Conservation (phyloP, 805 yeast species). For the Blastobotrys parvus region DNA sequence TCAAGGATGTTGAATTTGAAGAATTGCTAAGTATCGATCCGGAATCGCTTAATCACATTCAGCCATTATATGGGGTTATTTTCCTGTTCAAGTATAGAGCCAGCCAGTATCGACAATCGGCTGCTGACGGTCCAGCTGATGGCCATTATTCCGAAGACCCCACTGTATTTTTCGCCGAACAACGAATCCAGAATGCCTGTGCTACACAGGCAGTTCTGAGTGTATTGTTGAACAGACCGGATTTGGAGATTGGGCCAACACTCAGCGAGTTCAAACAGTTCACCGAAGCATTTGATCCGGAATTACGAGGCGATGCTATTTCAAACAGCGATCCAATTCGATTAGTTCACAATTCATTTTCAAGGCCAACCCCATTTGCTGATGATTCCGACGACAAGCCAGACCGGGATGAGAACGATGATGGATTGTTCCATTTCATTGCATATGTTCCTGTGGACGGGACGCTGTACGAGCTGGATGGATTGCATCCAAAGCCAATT, state of each 20-base stretch:
- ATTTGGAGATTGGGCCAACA: conserved; percentile 41
- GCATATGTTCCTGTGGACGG: conserved; percentile 43
- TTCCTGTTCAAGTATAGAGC: conserved; percentile 53
- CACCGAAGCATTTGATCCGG: conserved; percentile 45
- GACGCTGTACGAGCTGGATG: conserved; percentile 52
- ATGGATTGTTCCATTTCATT: conserved; percentile 52
- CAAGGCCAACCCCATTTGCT: conserved; percentile 44
- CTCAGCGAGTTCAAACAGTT: conserved; percentile 42
- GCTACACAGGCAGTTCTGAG: conserved; percentile 67
- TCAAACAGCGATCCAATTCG: conserved; percentile 51
- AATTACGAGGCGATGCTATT: conserved; percentile 51
- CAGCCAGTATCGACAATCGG: conserved; percentile 20
- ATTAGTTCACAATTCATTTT: conserved; percentile 51
- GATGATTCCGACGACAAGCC: conserved; percentile 31
- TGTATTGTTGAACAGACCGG: conserved; percentile 39
- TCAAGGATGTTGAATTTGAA: conserved; percentile 45
- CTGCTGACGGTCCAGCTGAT: conserved; percentile 28
- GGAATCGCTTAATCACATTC: conserved; percentile 20
- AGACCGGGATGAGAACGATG: conserved; percentile 32
- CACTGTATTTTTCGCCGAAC: conserved; percentile 50
- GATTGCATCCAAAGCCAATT: conserved; percentile 48
- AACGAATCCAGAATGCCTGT: conserved; percentile 60
- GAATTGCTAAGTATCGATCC: conserved; percentile 49
- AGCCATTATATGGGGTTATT: conserved; percentile 49
- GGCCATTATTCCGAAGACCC: conserved; percentile 34